Evolutionary conservation across 2,329 filamentous ascomycete species (phyloP).

Genomic region (Xylaria sp.): DNA sequence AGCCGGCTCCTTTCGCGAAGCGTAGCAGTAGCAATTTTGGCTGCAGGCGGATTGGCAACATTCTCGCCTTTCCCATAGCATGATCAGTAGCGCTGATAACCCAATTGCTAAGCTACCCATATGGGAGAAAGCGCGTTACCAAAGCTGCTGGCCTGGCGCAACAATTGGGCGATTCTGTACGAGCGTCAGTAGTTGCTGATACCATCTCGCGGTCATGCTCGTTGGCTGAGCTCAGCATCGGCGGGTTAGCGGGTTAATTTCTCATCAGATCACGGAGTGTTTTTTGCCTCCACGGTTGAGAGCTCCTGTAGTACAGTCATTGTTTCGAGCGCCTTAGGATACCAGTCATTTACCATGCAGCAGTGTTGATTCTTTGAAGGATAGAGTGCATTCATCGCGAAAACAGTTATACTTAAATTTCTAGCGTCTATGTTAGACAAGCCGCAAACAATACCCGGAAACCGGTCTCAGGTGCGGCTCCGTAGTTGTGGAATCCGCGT

Average conservation of each 20-base stretch:
- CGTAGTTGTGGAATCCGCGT: neutral
- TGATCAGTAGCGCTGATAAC: constrained; percentile 1
- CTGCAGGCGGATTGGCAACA: constrained; percentile 11
- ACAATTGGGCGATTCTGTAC: neutral
- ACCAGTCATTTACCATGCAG: neutral
- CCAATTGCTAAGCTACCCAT: constrained; percentile 10
- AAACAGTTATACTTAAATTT: neutral
- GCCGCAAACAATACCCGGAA: neutral
- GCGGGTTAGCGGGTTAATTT: constrained; percentile 15
- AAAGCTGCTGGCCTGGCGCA: neutral
- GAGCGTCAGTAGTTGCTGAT: neutral
- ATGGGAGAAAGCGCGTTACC: constrained; percentile 4
- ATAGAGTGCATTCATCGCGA: neutral
- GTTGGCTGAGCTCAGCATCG: constrained; percentile 30
- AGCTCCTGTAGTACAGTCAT: neutral
- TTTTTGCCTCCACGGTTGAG: neutral
- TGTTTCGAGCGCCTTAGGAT: neutral
- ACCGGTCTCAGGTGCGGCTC: constrained; percentile 11
- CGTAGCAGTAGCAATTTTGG: constrained; percentile 9
- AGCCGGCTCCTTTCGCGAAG: constrained; percentile 15
- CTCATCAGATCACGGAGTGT: neutral
- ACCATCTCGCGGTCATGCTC: constrained; percentile 7
- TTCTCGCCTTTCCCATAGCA: constrained; percentile 4
- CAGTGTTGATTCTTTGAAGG: neutral
- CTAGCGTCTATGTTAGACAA: neutral